Conservation (phyloP, 768 basidiomycete species). For the Pleurotus eryngii region DNA sequence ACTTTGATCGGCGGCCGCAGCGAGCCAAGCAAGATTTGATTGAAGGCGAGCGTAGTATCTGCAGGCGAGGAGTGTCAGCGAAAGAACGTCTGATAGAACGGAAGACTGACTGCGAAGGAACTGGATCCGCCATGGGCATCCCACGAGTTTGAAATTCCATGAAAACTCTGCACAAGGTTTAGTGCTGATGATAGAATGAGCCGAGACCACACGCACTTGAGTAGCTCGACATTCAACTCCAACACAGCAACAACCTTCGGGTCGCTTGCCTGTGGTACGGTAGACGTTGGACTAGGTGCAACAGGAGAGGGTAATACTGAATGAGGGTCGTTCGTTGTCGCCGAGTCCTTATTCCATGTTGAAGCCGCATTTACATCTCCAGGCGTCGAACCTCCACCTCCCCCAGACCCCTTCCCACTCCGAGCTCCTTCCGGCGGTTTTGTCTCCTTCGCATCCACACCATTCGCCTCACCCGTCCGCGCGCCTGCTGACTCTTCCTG, state of each 20-base stretch:
- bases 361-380: neutral
- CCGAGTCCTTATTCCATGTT: conserved; percentile 8
- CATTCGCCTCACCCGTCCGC: neutral
- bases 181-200: conserved; percentile 2
- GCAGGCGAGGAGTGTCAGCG: conserved; percentile 6
- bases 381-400: neutral
- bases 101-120: conserved; percentile 54
- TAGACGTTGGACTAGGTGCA: conserved; percentile 18
- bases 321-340: conserved; percentile 15
- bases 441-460: neutral
- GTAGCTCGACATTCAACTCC: conserved; percentile 65
- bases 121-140: conserved; percentile 41
- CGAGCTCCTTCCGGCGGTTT: conserved; percentile 10
- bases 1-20: conserved; percentile 59
- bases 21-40: conserved; percentile 69
- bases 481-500: conserved; percentile 1
- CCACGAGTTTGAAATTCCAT: conserved; percentile 58
- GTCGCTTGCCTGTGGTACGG: conserved; percentile 30
- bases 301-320: conserved; percentile 19
- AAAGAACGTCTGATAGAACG: conserved; percentile 11
- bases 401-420: conserved; percentile 8
- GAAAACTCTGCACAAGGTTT: conserved; percentile 43
- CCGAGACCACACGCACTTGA: conserved; percentile 47
- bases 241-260: conserved; percentile 60
- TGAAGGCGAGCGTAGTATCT: conserved; percentile 65